These are phyloP conservation scores for Neonectria ditissima DNA, from an alignment of 2,329 filamentous ascomycete genomes.

Conservation along the genomic window DNA sequence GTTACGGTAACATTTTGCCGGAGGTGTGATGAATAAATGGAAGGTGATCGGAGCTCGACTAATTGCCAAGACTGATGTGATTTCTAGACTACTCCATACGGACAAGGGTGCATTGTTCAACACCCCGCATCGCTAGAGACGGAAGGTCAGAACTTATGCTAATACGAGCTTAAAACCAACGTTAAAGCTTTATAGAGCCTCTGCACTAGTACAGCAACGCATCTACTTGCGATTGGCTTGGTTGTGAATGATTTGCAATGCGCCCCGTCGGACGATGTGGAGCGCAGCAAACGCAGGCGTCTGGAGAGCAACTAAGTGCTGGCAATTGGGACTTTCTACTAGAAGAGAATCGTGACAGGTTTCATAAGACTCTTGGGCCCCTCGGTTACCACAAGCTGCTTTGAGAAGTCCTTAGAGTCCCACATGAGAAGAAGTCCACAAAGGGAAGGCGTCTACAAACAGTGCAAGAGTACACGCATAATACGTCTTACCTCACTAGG, in stretches of 20 bases:
- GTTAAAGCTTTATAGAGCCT: not conserved
- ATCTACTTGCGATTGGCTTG: not conserved
- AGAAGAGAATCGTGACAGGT: too few species aligned
- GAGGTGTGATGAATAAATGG: not conserved
- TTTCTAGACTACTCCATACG: not conserved
- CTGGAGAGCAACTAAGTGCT: too few species aligned
- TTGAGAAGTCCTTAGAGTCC: too few species aligned
- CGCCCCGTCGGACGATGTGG: not conserved
- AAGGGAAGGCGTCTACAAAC: too few species aligned
- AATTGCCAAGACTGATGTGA: not conserved
- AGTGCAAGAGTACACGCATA: too few species aligned
- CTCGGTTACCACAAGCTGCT: too few species aligned
- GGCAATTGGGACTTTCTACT: too few species aligned
- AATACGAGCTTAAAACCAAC: not conserved
- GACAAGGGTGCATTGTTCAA: not conserved
- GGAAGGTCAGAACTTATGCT: not conserved
- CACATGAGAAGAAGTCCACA: too few species aligned
- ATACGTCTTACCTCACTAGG: too few species aligned
- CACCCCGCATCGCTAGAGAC: not conserved
- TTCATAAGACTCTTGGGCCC: too few species aligned
- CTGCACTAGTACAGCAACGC: not conserved
- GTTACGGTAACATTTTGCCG: not conserved
- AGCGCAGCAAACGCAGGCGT: not conserved
- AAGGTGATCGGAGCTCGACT: conserved; percentile 1
- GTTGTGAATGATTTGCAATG: not conserved